Base-by-base conservation (phyloP, 2,329 filamentous ascomycete genomes). In the Neoscytalidium dimidiatum region DNA sequence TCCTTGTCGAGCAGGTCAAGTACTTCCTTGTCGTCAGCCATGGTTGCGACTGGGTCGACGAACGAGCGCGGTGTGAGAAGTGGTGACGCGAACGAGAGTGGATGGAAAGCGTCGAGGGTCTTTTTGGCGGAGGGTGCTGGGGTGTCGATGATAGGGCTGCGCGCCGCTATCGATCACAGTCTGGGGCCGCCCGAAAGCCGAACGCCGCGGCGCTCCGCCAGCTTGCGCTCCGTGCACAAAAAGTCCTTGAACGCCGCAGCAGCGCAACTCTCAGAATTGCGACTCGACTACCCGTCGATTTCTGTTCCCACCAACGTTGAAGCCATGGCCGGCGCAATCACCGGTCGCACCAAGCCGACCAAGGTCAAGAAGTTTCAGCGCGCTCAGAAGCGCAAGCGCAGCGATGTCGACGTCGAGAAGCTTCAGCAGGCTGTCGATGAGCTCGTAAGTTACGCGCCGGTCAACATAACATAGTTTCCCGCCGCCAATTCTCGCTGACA, bases 1-100 rank as follows among this genome's bases (percentile, higher is more conserved):
- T 97, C 93, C 35, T 88, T 85, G 73, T 94, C 92, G 46, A 97
- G 88, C 67, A 88, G 88, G 74, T 93, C 90, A 68, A 97, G 86
- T 19, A 74, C 68, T 49, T 77, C 74, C 14, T 49, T 28, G 51
- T 91, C 56, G 72, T 88, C 85, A 68, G 79, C 80, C 83, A 84
- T 85, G 66, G 49, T 70, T 68, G 66, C 35, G n/a, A n/a, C n/a
- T n/a, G 48, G 48, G 44, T 38, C 23, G 19, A 49, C 35, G 53
- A 28, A 35, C 53, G 53, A 43, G 35, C 31, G 35, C 23, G 53
- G 23, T 21, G 28, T 29, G 21, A 33, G 6, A 19, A 17, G 28
- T 13, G n/a, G 46, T 6, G n/a, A 19, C n/a, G 14, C 28, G 23
- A 5, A 33, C 14, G 56, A 26, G 28, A 17, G 31, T 26, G 21